Conservation (phyloP, 805 yeast species). For the Millerago galiae region DNA sequence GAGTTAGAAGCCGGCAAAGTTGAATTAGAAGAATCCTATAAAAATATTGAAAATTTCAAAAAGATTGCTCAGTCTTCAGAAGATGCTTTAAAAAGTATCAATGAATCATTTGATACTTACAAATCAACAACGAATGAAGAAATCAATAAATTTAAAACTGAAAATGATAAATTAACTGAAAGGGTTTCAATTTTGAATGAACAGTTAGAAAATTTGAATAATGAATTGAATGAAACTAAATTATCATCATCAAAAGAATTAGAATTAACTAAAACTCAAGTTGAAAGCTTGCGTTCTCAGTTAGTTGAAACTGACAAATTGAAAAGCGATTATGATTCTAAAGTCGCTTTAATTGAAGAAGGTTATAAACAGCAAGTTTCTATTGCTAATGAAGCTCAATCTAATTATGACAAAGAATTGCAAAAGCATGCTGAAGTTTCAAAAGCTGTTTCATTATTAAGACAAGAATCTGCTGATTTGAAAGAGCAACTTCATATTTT, state of each 20-base stretch:
- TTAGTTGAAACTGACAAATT: constrained; percentile 20
- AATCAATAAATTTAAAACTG: constrained; percentile 15
- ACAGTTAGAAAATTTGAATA: constrained; percentile 25
- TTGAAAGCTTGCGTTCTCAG: constrained; percentile 15
- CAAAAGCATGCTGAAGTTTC: constrained; percentile 48
- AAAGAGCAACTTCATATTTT: constrained; percentile 23
- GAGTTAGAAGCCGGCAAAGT: constrained; percentile 42
- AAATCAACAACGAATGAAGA: constrained; percentile 23
- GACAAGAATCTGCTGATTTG: constrained; percentile 29
- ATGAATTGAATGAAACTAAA: constrained; percentile 26
- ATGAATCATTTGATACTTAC: constrained; percentile 44
- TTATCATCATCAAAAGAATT: constrained; percentile 19
- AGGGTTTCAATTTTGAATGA: constrained; percentile 24
- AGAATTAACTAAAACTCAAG: constrained; percentile 13
- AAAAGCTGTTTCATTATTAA: constrained; percentile 32
- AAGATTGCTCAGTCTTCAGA: constrained; percentile 63
- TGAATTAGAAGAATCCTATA: constrained; percentile 51
- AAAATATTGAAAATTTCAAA: constrained; percentile 55
- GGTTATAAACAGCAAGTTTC: constrained; percentile 40
- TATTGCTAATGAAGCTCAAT: constrained; percentile 43
- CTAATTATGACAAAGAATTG: constrained; percentile 49
- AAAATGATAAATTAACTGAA: constrained; percentile 18
- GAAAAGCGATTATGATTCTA: constrained; percentile 26
- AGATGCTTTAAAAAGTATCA: constrained; percentile 50
- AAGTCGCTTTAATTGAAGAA: constrained; percentile 25